phyloP scores from a whole-genome alignment of 768 basidiomycete genomes.

The Pleurotus platypus region DNA sequence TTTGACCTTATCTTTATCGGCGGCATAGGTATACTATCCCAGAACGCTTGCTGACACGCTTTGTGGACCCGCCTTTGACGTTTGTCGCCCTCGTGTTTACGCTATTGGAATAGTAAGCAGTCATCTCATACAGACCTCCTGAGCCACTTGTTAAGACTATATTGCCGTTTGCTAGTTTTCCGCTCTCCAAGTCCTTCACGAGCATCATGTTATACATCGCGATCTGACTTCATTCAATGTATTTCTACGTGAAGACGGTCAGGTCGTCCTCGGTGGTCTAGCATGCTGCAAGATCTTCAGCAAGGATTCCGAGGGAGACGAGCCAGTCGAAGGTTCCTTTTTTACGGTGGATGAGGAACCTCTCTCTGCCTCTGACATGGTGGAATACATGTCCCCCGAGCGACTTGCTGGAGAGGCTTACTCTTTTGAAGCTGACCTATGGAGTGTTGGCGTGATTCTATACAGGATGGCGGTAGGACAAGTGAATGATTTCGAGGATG shows the following conservation, averaged over 20 bases:
- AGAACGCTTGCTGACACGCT: neutral
- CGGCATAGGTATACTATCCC: neutral
- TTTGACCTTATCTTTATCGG: neutral
- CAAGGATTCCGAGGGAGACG: neutral
- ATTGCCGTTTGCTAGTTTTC: neutral
- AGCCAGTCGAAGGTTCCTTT: neutral
- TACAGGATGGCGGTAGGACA: neutral
- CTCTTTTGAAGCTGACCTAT: constrained; percentile 1
- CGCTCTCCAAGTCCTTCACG: neutral
- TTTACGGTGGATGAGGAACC: neutral
- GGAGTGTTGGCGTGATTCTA: constrained; percentile 2
- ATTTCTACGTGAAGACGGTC: constrained; percentile 4
- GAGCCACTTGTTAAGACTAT: neutral
- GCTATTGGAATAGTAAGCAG: constrained; percentile 1
- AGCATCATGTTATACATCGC: neutral
- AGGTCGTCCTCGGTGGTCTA: constrained; percentile 1
- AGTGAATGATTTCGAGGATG: neutral
- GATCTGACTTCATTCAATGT: constrained; percentile 1
- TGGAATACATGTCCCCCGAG: constrained; percentile 6
- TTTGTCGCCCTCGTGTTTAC: constrained; percentile 1
- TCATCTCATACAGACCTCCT: neutral
- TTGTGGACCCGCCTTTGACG: neutral
- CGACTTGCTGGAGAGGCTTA: neutral
- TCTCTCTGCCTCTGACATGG: neutral
- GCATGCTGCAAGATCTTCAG: neutral